Base-by-base conservation (phyloP, 306 rosid genomes). In the Ceratonia siliqua region DNA sequence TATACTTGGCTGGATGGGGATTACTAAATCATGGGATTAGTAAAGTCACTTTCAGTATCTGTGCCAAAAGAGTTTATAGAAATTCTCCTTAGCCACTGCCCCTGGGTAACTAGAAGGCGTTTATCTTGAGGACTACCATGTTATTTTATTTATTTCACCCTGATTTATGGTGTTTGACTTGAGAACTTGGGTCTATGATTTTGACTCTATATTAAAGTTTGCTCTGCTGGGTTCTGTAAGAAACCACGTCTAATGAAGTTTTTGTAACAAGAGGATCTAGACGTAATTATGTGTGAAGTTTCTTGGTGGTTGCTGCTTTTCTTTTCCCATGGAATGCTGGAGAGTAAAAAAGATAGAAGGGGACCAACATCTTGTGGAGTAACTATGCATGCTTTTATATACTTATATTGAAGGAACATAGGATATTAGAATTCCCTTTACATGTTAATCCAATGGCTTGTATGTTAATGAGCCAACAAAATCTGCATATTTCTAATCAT, bases 261-360 rank as follows among this genome's bases (percentile, higher is more conserved):
- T 70, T n/a, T 42, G 33, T 41, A 30, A 78, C 17, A 42, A 11
- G 63, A 39, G 59, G 74, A 68, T 57, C 69, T 42, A 38, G 65
- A 42, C 24, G 33, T 54, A 55, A 12, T 24, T 42, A 42, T 42
- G 20, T 65, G 17, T 42, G 35, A 8, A 42, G 50, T 41, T 42
- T 65, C 21, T 62, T 49, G 41, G 35, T 8, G 20, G 25, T 39
- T 62, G 46, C 38, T 21, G 11, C 18, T 15, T 38, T 45, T 38
- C 49, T 32, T 58, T 0, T 24, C 8, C 32, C 38, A 53, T 5
- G 22, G 52, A 2, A 39, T 38, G 33, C 6, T 45, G 35, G 50
- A 30, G 43, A 11, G 62, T 30, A 13, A 45, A 56, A 32, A 15
- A 25, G 65, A 52, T 50, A 20, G 9, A 41, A 38, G 65, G 25